Evolutionary conservation across 2,329 filamentous ascomycete genomes (phyloP), one percentile per base, ranked within the genome.

Genomic region (Aureobasidium sp.): DNA sequence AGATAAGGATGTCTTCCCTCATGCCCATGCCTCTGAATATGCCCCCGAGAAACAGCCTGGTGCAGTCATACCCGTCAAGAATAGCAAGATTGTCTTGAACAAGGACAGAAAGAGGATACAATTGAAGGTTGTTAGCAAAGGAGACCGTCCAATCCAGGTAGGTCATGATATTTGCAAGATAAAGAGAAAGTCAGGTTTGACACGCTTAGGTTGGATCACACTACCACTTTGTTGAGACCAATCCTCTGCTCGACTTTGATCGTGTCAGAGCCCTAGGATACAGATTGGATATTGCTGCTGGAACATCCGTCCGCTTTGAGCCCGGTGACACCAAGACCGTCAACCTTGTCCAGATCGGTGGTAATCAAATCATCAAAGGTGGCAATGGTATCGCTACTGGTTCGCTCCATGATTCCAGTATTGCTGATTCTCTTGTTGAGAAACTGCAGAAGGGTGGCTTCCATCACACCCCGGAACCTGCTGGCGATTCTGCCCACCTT

Each of bases 221-320:
- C 76, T 97, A 96, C 74, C 93, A 97, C 76, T 96, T 97, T 73
- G 85, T 96, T 71, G 93, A 97, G 78, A 88, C 87, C n/a, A 97
- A 97, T 75, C 90, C 92, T 0, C 85, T 90, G 73, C 82, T 97
- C 56, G 84, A 89, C 65, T 97, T 97, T 73, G 93, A 97, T 75
- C 89, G 93, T 29, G 78, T 84, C 55, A 85, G 84, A 67, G 85
- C 92, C 0, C 94, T 94, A 70, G 93, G 93, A 6, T 96, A 85
- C 76, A 84, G 92, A 12, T 82, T 97, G 15, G 92, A 97, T 71
- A 94, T 97, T 63, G 81, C 93, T 1, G 92, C 93, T 0, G 93
- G 93, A 39, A 97, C 92, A 0, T 95, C 91, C 8, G 87, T 96
- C 36, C 87, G 93, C 47, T 97, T 97, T 71, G 93, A 97, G 78